Conservation (phyloP, 106 monocot genomes). For the Alisma plantagoaquatica region DNA sequence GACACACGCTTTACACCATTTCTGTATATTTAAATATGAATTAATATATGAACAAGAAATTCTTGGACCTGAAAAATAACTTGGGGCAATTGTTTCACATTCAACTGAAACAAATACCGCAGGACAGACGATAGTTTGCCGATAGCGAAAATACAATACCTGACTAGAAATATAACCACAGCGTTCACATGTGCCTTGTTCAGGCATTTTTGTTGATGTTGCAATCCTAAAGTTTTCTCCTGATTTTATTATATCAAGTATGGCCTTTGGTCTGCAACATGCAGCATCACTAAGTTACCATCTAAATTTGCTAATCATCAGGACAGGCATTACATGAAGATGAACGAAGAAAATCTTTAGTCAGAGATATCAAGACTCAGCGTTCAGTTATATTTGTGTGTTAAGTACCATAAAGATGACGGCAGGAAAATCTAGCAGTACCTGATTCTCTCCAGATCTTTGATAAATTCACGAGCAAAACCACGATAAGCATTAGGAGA, state of each 20-base stretch:
- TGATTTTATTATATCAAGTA: constrained; percentile 89
- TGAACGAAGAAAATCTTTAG: no score
- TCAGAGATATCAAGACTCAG: no score
- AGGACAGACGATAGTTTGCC: neutral
- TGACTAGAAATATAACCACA: constrained; percentile 99
- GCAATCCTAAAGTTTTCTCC: constrained; percentile 94
- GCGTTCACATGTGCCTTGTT: constrained; percentile 86
- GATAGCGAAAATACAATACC: constrained; percentile 26
- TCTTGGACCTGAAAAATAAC: neutral
- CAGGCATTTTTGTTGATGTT: constrained; percentile 87
- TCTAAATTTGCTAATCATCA: no score
- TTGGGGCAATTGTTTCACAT: no score
- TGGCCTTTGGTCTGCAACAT: constrained; percentile 67
- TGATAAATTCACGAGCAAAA: constrained; percentile 98
- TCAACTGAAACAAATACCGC: no score
- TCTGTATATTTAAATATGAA: constrained; percentile 28
- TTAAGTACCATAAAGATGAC: no score
- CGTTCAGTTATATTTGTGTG: no score
- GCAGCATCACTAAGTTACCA: no score
- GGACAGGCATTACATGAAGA: no score
- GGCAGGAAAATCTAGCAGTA: constrained; percentile 7
- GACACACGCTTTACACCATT: constrained; percentile 94
- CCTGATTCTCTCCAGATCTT: constrained; percentile 97
- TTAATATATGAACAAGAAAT: neutral
- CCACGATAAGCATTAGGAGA: constrained; percentile 99